phyloP scores from a whole-genome alignment of 2,329 filamentous ascomycete genomes.

The Penicillium sp. region DNA sequence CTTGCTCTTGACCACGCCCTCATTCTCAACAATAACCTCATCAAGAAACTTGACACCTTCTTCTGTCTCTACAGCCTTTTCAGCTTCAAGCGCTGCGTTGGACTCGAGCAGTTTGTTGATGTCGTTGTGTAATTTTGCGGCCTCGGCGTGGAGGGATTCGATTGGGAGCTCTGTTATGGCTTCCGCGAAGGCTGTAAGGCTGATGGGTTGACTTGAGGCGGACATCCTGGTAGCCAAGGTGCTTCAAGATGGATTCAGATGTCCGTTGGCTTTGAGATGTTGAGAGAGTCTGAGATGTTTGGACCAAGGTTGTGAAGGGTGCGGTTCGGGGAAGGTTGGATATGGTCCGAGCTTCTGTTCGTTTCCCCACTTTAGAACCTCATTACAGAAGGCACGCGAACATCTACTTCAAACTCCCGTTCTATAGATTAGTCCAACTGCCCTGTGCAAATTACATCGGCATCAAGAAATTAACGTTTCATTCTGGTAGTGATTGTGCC shows the following conservation, averaged over 20 bases:
- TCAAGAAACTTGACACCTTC: conserved; percentile 47
- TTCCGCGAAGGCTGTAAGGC: conserved; percentile 54
- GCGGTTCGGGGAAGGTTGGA: background rate
- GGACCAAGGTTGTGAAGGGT: background rate
- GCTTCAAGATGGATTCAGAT: background rate
- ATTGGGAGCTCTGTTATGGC: conserved; percentile 63
- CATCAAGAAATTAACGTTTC: no score
- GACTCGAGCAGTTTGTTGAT: conserved; percentile 59
- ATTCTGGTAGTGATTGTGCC: no score
- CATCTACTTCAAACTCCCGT: no score
- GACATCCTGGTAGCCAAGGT: conserved; percentile 49
- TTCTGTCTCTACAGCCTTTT: conserved; percentile 51
- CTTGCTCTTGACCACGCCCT: conserved; percentile 60
- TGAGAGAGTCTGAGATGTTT: background rate
- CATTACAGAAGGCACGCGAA: no score
- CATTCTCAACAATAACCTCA: conserved; percentile 58
- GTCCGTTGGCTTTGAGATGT: background rate
- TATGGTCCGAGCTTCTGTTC: background rate
- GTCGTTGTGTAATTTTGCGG: conserved; percentile 63
- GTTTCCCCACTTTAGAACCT: background rate
- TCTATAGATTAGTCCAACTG: no score
- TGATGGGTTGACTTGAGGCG: conserved; percentile 53
- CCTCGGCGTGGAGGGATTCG: conserved; percentile 61
- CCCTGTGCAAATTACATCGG: no score
- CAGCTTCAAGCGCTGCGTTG: conserved; percentile 54